Conservation (phyloP, 2,329 filamentous ascomycete species). For the Hypoxylon sp. region DNA sequence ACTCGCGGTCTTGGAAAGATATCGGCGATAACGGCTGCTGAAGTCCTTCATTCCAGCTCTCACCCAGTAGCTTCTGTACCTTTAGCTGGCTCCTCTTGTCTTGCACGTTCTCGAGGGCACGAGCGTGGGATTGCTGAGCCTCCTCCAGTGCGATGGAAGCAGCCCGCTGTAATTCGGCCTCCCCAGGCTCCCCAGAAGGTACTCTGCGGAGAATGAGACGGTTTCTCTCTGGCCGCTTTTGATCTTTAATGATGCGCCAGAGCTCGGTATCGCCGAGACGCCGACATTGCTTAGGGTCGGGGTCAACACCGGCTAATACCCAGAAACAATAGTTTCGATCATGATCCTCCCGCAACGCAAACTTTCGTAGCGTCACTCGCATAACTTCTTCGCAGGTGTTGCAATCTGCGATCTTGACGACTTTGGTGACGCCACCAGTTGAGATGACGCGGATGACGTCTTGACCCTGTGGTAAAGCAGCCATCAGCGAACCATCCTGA, state of each 20-base stretch:
- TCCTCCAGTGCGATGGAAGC: slow-evolving; percentile 92
- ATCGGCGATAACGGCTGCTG: slow-evolving; percentile 89
- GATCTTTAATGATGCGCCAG: slow-evolving; percentile 90
- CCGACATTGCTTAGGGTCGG: slow-evolving; percentile 83
- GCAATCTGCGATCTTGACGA: slow-evolving; percentile 92
- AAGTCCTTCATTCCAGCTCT: slow-evolving; percentile 83
- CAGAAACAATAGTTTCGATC: slow-evolving; percentile 98
- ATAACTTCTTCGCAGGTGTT: slow-evolving; percentile 94
- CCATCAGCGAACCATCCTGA: slow-evolving; percentile 87
- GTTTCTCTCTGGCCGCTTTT: slow-evolving; percentile 86
- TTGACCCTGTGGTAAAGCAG: slow-evolving; percentile 85
- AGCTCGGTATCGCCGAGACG: slow-evolving; percentile 88
- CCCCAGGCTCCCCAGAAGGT: slow-evolving; percentile 89
- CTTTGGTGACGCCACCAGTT: slow-evolving; percentile 90
- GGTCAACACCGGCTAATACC: slow-evolving; percentile 86
- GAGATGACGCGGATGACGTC: slow-evolving; percentile 94
- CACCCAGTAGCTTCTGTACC: slow-evolving; percentile 89
- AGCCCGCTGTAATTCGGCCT: slow-evolving; percentile 86
- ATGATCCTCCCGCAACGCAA: slow-evolving; percentile 88
- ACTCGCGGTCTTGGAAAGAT: slow-evolving; percentile 77
- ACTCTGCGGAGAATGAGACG: slow-evolving; percentile 92
- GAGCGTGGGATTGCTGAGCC: slow-evolving; percentile 77
- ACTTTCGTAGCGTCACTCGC: slow-evolving; percentile 87
- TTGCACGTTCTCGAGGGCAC: slow-evolving; percentile 69
- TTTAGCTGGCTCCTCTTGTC: slow-evolving; percentile 88